Evolutionary conservation across 768 basidiomycete genomes (phyloP).

Genomic region (Russula ochroleuca): DNA sequence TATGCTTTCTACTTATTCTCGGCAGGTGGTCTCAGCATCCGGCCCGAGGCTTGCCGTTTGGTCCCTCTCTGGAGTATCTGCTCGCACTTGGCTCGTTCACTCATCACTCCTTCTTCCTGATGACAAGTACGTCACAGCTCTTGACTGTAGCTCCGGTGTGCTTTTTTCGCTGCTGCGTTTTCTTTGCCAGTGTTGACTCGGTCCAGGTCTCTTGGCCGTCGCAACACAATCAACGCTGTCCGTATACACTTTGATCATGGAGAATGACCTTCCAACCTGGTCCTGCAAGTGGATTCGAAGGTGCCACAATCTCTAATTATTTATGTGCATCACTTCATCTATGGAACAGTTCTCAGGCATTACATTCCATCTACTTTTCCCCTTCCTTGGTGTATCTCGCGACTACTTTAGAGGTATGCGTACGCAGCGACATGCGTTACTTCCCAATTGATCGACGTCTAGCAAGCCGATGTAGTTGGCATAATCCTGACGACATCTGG

Average conservation of each 20-base stretch:
- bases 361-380: conserved; percentile 58
- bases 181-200: conserved; percentile 31
- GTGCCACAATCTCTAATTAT: conserved; percentile 39
- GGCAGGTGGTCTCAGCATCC: conserved; percentile 69
- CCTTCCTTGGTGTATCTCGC: conserved; percentile 75
- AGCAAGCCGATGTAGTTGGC: conserved; percentile 58
- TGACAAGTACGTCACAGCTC: conserved; percentile 49
- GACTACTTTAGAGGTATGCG: conserved; percentile 50
- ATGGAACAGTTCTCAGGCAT: conserved; percentile 43
- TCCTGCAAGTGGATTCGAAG: conserved; percentile 66
- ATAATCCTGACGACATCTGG: conserved; percentile 72
- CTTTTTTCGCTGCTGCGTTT: background rate
- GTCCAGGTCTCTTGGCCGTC: conserved; percentile 69
- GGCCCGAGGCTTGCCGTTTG: conserved; percentile 68
- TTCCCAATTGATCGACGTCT: conserved; percentile 25
- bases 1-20: background rate
- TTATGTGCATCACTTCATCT: conserved; percentile 6
- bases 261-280: conserved; percentile 83
- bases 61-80: conserved; percentile 64
- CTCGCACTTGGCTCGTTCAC: conserved; percentile 72
- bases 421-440: background rate
- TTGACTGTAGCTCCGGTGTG: conserved; percentile 74
- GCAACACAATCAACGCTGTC: conserved; percentile 58
- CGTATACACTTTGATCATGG: conserved; percentile 71
- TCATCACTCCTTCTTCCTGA: conserved; percentile 69